These are phyloP conservation scores for Monilinia aucupariae DNA, from an alignment of 2,329 filamentous ascomycete species.

Conservation along the genomic window DNA sequence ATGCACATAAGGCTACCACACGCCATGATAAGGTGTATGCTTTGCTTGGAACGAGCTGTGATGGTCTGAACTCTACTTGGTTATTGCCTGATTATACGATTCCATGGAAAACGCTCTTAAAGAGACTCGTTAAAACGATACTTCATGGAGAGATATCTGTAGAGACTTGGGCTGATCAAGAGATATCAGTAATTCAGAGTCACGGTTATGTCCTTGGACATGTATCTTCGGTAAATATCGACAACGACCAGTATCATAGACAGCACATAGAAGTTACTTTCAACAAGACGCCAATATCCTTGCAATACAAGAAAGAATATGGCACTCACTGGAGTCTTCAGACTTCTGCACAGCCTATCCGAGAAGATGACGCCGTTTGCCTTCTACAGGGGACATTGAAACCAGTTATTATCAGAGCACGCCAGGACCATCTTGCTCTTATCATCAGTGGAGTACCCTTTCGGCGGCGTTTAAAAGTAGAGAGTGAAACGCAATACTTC, in stretches of 20 bases:
- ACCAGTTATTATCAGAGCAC: not conserved
- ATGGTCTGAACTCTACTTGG: not conserved
- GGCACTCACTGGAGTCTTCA: not conserved
- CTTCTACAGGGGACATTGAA: not conserved
- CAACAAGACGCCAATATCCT: not conserved
- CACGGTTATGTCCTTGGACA: not conserved
- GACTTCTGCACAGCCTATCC: not conserved
- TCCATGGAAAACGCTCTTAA: not conserved
- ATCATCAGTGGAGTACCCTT: not conserved
- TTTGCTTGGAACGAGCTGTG: slow-evolving; percentile 2
- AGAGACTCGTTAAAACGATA: not conserved
- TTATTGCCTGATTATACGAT: not conserved
- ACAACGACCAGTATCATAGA: not conserved
- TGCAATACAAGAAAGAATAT: not conserved
- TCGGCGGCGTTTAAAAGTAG: not conserved
- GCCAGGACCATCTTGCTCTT: not conserved
- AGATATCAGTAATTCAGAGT: not conserved
- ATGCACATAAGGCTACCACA: not conserved
- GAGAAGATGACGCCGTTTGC: not conserved
- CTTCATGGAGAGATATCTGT: not conserved
- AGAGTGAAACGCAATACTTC: not conserved
- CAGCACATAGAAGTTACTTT: not conserved
- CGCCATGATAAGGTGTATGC: not conserved
- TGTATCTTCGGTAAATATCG: not conserved
- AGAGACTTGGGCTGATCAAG: not conserved